A percentile compares a stretch with the other conserved stretches of the same genome.
phyloP scores from a whole-genome alignment of 2,329 filamentous ascomycete species.

The Nigrospora osmanthi region DNA sequence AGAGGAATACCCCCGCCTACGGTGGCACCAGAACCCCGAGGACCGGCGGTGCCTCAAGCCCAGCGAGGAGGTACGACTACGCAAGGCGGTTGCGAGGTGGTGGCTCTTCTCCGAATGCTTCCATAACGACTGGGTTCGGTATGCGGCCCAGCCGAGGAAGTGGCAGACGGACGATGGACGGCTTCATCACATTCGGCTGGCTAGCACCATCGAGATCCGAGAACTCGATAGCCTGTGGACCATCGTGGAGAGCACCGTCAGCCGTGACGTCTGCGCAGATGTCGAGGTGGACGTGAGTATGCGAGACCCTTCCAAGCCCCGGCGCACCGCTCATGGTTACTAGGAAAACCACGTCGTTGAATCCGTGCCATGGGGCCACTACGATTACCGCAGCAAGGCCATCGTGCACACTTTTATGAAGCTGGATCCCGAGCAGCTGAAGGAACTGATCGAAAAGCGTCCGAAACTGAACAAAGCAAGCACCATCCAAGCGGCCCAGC shows the following conservation, averaged over 20 bases:
- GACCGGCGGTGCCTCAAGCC: slow-evolving; percentile 33
- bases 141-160: slow-evolving; percentile 7
- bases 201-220: slow-evolving; percentile 17
- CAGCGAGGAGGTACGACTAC: slow-evolving; percentile 37
- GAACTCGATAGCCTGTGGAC: slow-evolving; percentile 17
- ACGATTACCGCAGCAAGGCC: slow-evolving; percentile 16
- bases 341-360: slow-evolving; percentile 8
- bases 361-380: slow-evolving; percentile 17
- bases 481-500: slow-evolving; percentile 32
- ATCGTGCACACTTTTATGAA: slow-evolving; percentile 35
- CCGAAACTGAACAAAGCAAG: slow-evolving; percentile 36
- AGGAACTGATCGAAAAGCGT: slow-evolving; percentile 38
- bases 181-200: slow-evolving; percentile 16
- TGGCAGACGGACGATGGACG: slow-evolving; percentile 14
- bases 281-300: slow-evolving; percentile 14
- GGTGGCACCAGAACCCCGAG: slow-evolving; percentile 37
- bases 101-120: slow-evolving; percentile 47
- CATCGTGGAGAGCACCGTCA: slow-evolving; percentile 13
- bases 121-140: slow-evolving; percentile 32
- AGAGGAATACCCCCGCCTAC: slow-evolving; percentile 27
- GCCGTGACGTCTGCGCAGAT: slow-evolving; percentile 21
- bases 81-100: slow-evolving; percentile 44
- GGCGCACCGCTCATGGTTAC: background rate
- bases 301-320: background rate
- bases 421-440: slow-evolving; percentile 39